These are phyloP conservation scores for Leccinum fibrillosum DNA, from an alignment of 768 basidiomycete species.

Conservation along the genomic window DNA sequence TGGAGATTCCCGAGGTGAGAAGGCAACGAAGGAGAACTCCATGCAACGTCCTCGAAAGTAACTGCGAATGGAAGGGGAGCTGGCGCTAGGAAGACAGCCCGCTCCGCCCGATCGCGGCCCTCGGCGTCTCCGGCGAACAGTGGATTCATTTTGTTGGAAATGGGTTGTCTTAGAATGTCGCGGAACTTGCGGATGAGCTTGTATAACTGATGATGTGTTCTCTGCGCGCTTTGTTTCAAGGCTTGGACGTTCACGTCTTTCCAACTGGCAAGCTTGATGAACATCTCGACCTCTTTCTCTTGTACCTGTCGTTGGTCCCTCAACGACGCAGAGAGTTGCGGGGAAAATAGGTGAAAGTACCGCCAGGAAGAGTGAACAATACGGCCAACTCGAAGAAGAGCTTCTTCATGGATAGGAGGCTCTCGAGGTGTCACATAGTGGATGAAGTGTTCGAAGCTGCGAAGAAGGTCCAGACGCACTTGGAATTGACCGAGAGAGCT, in stretches of 20 bases:
- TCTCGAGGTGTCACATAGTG: constrained; percentile 34
- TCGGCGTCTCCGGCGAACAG: constrained; percentile 38
- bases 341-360: constrained; percentile 63
- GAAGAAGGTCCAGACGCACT: constrained; percentile 62
- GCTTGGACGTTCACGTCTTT: constrained; percentile 96
- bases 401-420: constrained; percentile 23
- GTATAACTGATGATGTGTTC: constrained; percentile 88
- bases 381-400: constrained; percentile 48
- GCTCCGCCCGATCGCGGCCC: constrained; percentile 13
- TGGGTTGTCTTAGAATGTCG: constrained; percentile 78
- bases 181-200: constrained; percentile 89
- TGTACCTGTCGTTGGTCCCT: constrained; percentile 52
- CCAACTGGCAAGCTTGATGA: constrained; percentile 97
- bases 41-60: constrained; percentile 1
- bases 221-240: constrained; percentile 85
- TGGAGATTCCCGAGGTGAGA: constrained; percentile 47
- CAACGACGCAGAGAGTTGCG: constrained; percentile 47
- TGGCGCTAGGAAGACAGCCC: background rate
- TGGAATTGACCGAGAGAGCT: constrained; percentile 85
- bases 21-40: constrained; percentile 10
- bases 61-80: background rate
- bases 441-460: constrained; percentile 60
- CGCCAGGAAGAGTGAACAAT: constrained; percentile 59
- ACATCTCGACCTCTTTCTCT: constrained; percentile 78
- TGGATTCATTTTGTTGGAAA: constrained; percentile 39